A percentile compares a stretch with the other conserved stretches of the same genome.
These are phyloP conservation scores for Parasitella parasitica DNA, from an alignment of 371 early-diverging fungal genomes.

Conservation along the genomic window DNA sequence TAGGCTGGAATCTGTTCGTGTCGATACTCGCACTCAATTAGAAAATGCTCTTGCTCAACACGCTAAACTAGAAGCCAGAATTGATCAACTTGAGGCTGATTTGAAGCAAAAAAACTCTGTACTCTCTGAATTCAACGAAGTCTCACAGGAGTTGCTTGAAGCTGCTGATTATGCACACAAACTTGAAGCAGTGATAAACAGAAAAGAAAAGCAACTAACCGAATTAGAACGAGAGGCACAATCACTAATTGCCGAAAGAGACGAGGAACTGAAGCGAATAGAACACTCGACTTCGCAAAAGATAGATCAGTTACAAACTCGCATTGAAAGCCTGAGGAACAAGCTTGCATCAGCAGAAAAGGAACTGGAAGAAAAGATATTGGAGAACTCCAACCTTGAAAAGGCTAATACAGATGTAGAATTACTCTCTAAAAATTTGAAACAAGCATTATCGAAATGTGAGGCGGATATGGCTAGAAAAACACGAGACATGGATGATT, in stretches of 20 bases:
- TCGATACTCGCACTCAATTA: constrained; percentile 8
- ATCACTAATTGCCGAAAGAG: neutral
- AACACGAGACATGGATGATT: neutral
- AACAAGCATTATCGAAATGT: neutral
- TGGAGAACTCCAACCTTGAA: neutral
- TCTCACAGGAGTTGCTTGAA: neutral
- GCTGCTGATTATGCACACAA: neutral
- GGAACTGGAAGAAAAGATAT: neutral
- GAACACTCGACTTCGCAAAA: neutral
- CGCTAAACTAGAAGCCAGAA: neutral
- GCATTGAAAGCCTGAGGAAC: neutral
- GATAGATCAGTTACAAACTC: constrained; percentile 1
- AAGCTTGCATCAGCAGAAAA: constrained; percentile 7
- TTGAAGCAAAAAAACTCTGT: neutral
- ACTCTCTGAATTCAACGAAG: neutral
- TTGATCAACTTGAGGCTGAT: constrained; percentile 1
- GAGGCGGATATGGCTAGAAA: neutral
- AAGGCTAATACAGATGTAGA: neutral
- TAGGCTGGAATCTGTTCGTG: constrained; percentile 2
- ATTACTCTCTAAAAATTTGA: neutral
- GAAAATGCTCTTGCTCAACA: constrained; percentile 5
- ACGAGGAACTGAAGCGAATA: neutral
- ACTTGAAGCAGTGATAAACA: neutral
- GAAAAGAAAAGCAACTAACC: constrained; percentile 1
- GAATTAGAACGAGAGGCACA: neutral